Base-by-base conservation (phyloP, 495 filamentous ascomycete species). In the Aspergillus diversus region DNA sequence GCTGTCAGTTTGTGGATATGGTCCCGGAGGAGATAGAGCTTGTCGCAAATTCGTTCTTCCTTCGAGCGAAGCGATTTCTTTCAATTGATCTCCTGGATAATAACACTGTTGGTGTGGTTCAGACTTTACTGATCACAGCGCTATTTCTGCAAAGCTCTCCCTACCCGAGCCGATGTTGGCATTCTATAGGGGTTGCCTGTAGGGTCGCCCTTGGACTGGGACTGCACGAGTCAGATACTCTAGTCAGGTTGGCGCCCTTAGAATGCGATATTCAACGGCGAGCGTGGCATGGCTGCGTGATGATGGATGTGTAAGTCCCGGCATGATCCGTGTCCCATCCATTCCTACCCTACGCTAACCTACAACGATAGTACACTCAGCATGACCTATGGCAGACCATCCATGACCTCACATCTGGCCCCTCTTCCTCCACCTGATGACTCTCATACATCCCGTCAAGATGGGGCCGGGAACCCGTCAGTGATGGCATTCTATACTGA, bases 271-370 rank as follows among this genome's bases (percentile, higher is more conserved):
- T 81, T 13, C 70, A 75, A 16, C 65, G 74, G 42, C 74, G 80
- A 6, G 78, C 77, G 0, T 83, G 81, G 80, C 78, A 83, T 67
- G 76, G 73, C 9, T 83, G 81, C 59, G 76, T 83, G 1, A 71
- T 79, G 13, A 68, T 83, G 65, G 80, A 83, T 51, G 73, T 77
- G 79, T 81, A 63, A 57, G 75, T 70, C 5, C 13, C n/a, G 11
- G 13, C 13, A 12, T n/a, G n/a, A n/a, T n/a, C 3, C 37, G 37
- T 15, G 9, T 42, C 37, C 15, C 9, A 11, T 42, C 37, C 37
- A 8, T 42, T 3, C 15, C 37, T 2, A 42, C 37, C 37, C 15
- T 3, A n/a, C n/a, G 37, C 37, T 42, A 2, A 42, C 37, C 9
- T 31, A 13, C n/a, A 50, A 7, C 49, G 1, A 32, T 33, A 52